A percentile compares a stretch with the other conserved stretches of the same genome.
These are phyloP conservation scores for Lophiotrema nucula DNA, from an alignment of 495 filamentous ascomycete species.

Conservation along the genomic window DNA sequence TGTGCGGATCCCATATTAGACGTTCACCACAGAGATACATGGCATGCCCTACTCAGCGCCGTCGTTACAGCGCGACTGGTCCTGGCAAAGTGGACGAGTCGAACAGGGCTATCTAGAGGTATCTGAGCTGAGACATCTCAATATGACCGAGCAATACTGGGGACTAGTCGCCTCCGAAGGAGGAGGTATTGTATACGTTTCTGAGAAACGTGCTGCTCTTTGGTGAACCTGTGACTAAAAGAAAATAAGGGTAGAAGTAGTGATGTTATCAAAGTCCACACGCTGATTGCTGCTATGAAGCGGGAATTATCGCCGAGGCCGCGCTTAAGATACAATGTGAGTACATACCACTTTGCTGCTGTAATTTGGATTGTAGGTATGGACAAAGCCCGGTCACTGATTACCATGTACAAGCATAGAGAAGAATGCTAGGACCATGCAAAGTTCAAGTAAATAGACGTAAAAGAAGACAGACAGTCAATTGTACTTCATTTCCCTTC, in stretches of 20 bases:
- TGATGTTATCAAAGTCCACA: no score
- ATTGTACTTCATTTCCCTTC: no score
- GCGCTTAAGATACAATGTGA: slow-evolving; percentile 8
- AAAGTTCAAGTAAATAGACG: no score
- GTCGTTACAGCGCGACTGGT: neutral
- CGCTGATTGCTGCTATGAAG: neutral
- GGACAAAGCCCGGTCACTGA: no score
- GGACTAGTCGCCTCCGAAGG: slow-evolving; percentile 9
- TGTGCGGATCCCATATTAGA: slow-evolving; percentile 3
- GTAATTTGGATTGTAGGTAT: no score
- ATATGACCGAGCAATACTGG: slow-evolving; percentile 2
- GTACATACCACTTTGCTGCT: no score
- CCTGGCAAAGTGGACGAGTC: neutral
- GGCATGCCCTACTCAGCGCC: slow-evolving; percentile 20
- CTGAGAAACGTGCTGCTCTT: no score
- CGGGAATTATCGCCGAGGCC: neutral
- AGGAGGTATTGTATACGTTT: slow-evolving; percentile 13
- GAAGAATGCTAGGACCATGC: no score
- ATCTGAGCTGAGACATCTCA: slow-evolving; percentile 1
- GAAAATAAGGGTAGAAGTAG: no score
- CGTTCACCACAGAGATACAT: slow-evolving; percentile 1
- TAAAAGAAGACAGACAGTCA: no score
- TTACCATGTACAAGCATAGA: no score
- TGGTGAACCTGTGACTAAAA: no score
- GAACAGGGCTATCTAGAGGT: neutral